Conservation (phyloP, 1,139 yeast species). For the Blastobotrys proliferans region DNA sequence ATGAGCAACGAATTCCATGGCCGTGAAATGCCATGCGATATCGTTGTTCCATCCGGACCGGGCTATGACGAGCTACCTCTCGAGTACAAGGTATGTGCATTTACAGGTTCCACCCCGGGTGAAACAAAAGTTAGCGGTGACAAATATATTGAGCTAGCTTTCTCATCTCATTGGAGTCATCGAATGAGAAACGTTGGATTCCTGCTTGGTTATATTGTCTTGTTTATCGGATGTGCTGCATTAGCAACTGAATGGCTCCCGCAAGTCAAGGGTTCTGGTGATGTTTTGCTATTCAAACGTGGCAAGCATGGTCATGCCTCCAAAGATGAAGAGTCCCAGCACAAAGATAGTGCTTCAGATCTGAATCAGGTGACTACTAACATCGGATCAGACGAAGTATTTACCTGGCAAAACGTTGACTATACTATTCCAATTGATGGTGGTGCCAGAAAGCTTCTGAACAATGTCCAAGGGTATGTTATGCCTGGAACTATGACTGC, state of each 20-base stretch:
- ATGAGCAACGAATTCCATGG: conserved; percentile 46
- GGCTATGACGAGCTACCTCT: conserved; percentile 37
- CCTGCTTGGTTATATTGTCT: conserved; percentile 33
- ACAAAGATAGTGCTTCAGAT: no score
- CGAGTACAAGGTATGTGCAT: conserved; percentile 41
- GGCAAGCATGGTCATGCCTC: no score
- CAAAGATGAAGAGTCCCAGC: no score
- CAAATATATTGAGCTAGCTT: conserved; percentile 36
- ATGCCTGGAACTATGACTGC: conserved; percentile 63
- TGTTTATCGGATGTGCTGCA: conserved; percentile 35
- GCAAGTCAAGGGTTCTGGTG: conserved; percentile 45
- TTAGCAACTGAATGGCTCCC: conserved; percentile 34
- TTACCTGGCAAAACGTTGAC: conserved; percentile 43
- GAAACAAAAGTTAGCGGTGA: conserved; percentile 42
- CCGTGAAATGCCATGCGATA: conserved; percentile 39
- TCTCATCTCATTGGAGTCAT: conserved; percentile 34
- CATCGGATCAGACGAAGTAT: conserved; percentile 27
- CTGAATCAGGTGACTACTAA: no score
- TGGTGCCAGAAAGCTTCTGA: conserved; percentile 55
- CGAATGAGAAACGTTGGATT: conserved; percentile 40
- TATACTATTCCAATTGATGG: conserved; percentile 38
- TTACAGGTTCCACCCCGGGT: conserved; percentile 40
- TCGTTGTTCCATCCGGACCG: conserved; percentile 34
- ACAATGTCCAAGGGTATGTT: conserved; percentile 59
- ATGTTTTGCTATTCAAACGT: conserved; percentile 37